phyloP scores from a whole-genome alignment of 2,329 filamentous ascomycete genomes.

The Clarireedia paspali region DNA sequence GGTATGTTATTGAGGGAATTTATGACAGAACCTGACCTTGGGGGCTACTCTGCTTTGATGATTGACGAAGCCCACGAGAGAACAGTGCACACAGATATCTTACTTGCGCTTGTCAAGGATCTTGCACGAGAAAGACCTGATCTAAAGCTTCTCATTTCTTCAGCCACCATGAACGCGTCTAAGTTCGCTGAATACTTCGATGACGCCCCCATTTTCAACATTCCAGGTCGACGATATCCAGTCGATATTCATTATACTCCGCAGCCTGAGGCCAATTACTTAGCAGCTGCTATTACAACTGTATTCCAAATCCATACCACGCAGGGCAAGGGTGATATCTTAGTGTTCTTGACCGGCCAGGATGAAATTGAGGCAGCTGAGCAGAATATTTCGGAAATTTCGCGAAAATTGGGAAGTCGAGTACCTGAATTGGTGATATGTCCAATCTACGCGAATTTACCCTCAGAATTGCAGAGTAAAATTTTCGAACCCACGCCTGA shows the following conservation, averaged over 20 bases:
- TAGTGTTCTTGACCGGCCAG: conserved; percentile 92
- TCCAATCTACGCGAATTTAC: conserved; percentile 90
- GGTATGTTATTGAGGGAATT: conserved; percentile 90
- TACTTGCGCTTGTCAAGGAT: conserved; percentile 84
- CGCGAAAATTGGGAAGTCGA: conserved; percentile 75
- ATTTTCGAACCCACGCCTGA: conserved; percentile 92
- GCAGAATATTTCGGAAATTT: conserved; percentile 75
- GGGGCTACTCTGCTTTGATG: conserved; percentile 81
- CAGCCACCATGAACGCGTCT: conserved; percentile 87
- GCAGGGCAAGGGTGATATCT: conserved; percentile 77
- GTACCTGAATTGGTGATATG: conserved; percentile 83
- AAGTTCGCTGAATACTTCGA: conserved; percentile 92
- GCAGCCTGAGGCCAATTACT: conserved; percentile 87
- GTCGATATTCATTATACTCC: conserved; percentile 89
- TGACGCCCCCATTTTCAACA: conserved; percentile 87
- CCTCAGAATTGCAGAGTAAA: conserved; percentile 81
- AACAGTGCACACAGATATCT: conserved; percentile 82
- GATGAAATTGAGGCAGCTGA: conserved; percentile 92
- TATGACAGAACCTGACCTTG: conserved; percentile 77
- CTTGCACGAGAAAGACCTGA: conserved; percentile 76
- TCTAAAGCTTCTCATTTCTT: conserved; percentile 84
- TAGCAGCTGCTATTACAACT: conserved; percentile 84
- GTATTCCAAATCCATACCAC: conserved; percentile 92
- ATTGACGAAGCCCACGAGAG: conserved; percentile 97
- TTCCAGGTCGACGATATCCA: conserved; percentile 80